These are phyloP conservation scores for Leishmania turanica DNA, from an alignment of 208 protist genomes.

Conservation along the genomic window DNA sequence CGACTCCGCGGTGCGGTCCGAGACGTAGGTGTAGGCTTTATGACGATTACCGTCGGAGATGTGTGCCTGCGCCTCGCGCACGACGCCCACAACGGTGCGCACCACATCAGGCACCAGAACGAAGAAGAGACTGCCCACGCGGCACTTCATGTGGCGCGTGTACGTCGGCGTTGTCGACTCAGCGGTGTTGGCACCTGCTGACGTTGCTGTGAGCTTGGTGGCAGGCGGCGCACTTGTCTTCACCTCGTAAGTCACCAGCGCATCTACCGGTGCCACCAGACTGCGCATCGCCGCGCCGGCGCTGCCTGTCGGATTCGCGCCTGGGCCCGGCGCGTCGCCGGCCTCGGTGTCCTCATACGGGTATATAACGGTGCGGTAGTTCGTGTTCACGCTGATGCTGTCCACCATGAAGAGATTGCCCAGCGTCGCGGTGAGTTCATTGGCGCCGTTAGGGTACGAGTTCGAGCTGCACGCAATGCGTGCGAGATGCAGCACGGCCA, in stretches of 20 bases:
- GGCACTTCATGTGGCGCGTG: conserved; percentile 46
- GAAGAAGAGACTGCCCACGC: conserved; percentile 53
- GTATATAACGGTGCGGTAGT: conserved; percentile 52
- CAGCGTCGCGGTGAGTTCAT: conserved; percentile 38
- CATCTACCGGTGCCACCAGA: conserved; percentile 1
- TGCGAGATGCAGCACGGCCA: conserved; percentile 45
- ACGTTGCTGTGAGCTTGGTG: background rate
- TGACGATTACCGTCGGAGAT: conserved; percentile 71
- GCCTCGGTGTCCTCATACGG: conserved; percentile 39
- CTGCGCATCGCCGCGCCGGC: background rate
- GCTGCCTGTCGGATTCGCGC: background rate
- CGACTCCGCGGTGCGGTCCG: conserved; percentile 41
- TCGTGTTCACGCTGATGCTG: conserved; percentile 33
- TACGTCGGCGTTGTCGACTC: conserved; percentile 24
- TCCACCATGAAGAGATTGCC: conserved; percentile 61
- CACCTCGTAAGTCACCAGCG: conserved; percentile 28
- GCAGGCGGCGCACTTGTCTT: background rate
- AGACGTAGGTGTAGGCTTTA: conserved; percentile 77
- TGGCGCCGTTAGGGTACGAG: conserved; percentile 46
- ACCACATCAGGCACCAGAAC: conserved; percentile 70
- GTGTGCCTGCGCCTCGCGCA: conserved; percentile 53
- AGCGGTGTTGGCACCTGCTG: background rate
- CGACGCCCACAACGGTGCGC: conserved; percentile 37
- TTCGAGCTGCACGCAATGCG: conserved; percentile 29
- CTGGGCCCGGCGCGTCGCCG: conserved; percentile 2